Evolutionary conservation across 176 grass and related monocot genomes (phyloP), one percentile per base, ranked within the genome.

Genomic region (Saccharum spontaneum): DNA sequence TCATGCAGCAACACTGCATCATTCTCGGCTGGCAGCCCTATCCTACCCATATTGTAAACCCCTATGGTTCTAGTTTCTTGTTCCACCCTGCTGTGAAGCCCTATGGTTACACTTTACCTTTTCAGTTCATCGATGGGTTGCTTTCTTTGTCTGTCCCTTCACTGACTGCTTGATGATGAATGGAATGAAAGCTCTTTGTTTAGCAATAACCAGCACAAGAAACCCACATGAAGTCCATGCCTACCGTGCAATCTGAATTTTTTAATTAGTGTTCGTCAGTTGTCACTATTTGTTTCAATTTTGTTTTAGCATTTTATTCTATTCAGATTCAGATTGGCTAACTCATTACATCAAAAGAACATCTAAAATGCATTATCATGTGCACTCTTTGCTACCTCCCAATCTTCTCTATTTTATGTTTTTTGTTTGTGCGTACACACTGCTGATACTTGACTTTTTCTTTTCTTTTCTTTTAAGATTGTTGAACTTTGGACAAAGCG

Each of bases 401-500:
- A 45, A 15, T 85, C 1, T 48, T 49, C 24, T 36, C 10, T 13
- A 8, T 59, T 60, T 57, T 9, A 17, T 17, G 48, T 7, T 33
- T 22, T 81, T 68, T 48, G 8, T 67, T 37, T 68, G 5, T 68
- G 71, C 23, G 34, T 48, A 45, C 3, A 6, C 30, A n/a, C 52
- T 76, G 74, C 57, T 90, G 28, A 87, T 61, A 44, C 3, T 52
- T 83, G 28, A 14, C 38, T 43, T 28, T 0, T 5, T 61, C 14
- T 36, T 44, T 67, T 22, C 0, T 31, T 76, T 15, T 45, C 57
- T 14, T 20, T n/a, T 16, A 75, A 99, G 97, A 76, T 99, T 33
- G 86, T 94, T 71, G 97, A 99, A 79, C 90, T 99, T n/a, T 99
- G 97, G 97, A 99, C 97, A 50, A 99, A 96, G 72, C 77, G 97